A percentile compares a stretch with the other conserved stretches of the same genome.
These are phyloP conservation scores for Mikania micrantha DNA, from an alignment of 129 eudicot genomes.

Conservation along the genomic window DNA sequence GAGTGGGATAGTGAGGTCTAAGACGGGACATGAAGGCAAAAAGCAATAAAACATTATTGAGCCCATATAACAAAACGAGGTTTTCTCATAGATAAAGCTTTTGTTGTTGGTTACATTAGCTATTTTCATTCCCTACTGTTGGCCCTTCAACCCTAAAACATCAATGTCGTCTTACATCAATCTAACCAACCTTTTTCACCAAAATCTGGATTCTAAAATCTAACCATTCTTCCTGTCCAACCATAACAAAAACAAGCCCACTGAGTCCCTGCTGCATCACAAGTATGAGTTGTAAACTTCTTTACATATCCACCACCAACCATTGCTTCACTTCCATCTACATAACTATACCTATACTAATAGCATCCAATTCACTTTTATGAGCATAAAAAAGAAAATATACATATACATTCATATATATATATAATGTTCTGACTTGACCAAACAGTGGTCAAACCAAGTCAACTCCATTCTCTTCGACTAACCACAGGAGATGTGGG, in stretches of 20 bases:
- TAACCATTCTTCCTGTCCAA: slow-evolving; percentile 21
- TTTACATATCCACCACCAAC: slow-evolving; percentile 24
- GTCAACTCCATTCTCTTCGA: slow-evolving; percentile 27
- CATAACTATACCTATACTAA: slow-evolving; percentile 18
- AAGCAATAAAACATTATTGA: too few relatives aligned
- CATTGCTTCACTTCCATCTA: slow-evolving; percentile 36
- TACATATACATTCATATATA: neutral
- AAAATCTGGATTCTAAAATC: slow-evolving; percentile 22
- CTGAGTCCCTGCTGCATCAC: slow-evolving; percentile 16
- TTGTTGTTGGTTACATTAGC: slow-evolving; percentile 19
- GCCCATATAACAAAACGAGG: slow-evolving; percentile 1
- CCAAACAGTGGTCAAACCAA: neutral
- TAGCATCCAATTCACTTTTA: slow-evolving; percentile 35
- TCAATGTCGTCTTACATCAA: slow-evolving; percentile 13
- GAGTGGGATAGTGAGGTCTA: too few relatives aligned
- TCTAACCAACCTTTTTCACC: slow-evolving; percentile 11
- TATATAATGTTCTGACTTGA: slow-evolving; percentile 15
- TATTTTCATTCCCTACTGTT: too few relatives aligned
- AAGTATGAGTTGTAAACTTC: slow-evolving; percentile 23
- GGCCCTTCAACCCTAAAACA: neutral
- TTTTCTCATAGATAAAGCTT: slow-evolving; percentile 19
- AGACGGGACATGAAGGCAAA: too few relatives aligned
- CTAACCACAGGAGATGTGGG: slow-evolving; percentile 33
- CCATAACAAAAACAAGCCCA: slow-evolving; percentile 14
- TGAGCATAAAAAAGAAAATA: slow-evolving; percentile 16